These are phyloP conservation scores for Aureobasidium musti DNA, from an alignment of 2,329 filamentous ascomycete species.

Conservation along the genomic window DNA sequence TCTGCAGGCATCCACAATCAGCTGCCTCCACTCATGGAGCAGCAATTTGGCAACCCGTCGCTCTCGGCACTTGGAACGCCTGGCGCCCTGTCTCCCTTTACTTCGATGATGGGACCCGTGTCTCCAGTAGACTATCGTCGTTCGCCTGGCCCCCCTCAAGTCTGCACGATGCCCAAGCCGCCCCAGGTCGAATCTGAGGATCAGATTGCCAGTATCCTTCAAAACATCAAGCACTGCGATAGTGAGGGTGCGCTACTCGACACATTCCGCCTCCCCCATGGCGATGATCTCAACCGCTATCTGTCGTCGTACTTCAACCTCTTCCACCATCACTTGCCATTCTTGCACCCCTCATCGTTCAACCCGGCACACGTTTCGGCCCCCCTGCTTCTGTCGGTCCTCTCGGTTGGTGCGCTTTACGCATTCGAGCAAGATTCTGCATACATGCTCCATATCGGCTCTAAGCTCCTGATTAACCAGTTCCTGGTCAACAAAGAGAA, in stretches of 20 bases:
- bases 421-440: constrained; percentile 97
- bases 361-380: constrained; percentile 76
- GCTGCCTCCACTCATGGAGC: constrained; percentile 67
- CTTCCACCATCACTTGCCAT: constrained; percentile 95
- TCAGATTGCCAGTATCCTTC: constrained; percentile 79
- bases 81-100: constrained; percentile 71
- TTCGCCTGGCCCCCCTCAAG: constrained; percentile 68
- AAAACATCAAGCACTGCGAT: constrained; percentile 81
- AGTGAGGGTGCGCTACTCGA: constrained; percentile 80
- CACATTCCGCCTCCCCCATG: constrained; percentile 82
- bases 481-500: constrained; percentile 98
- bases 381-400: constrained; percentile 79
- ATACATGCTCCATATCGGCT: constrained; percentile 95
- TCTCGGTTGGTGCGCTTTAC: constrained; percentile 95
- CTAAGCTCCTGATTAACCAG: constrained; percentile 94
- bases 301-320: constrained; percentile 94
- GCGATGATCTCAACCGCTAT: constrained; percentile 83
- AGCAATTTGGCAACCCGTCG: constrained; percentile 67
- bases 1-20: constrained; percentile 47
- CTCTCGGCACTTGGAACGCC: constrained; percentile 70
- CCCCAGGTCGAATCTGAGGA: constrained; percentile 84
- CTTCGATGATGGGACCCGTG: constrained; percentile 66
- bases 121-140: constrained; percentile 69
- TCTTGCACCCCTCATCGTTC: constrained; percentile 91
- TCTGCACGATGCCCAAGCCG: constrained; percentile 65